These are phyloP conservation scores for Pythium myriotylum DNA, from an alignment of 352 stramenopile genomes.

Conservation along the genomic window DNA sequence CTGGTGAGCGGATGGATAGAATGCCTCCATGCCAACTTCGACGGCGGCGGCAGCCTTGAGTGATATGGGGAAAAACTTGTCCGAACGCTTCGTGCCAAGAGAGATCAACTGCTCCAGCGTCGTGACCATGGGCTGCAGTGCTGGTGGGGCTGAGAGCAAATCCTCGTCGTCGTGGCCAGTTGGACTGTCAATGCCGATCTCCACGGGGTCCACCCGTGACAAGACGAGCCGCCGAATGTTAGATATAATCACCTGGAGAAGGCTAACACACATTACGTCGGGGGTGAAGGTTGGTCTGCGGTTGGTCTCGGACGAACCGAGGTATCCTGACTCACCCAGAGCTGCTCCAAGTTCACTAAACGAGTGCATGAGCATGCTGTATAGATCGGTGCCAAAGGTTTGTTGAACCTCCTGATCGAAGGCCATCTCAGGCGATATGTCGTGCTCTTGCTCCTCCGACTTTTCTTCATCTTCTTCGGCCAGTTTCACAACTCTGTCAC, in stretches of 20 bases:
- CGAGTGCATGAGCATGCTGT: constrained; percentile 33
- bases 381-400: constrained; percentile 22
- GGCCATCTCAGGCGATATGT: neutral
- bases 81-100: constrained; percentile 76
- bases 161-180: constrained; percentile 40
- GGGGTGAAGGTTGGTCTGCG: constrained; percentile 45
- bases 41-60: constrained; percentile 83
- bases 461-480: constrained; percentile 13
- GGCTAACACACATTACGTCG: constrained; percentile 66
- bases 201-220: constrained; percentile 69
- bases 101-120: constrained; percentile 80
- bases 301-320: constrained; percentile 20
- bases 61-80: constrained; percentile 80
- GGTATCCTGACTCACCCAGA: constrained; percentile 17
- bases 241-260: constrained; percentile 72
- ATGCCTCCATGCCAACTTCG: constrained; percentile 85
- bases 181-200: constrained; percentile 67
- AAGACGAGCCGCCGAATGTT: constrained; percentile 84
- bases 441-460: neutral
- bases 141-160: constrained; percentile 58
- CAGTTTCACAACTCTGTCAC: neutral
- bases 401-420: constrained; percentile 21
- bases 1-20: constrained; percentile 85
- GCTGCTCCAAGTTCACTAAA: constrained; percentile 24
- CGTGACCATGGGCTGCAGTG: constrained; percentile 62